phyloP scores from a whole-genome alignment of 345 rosid species.

The Lumnitzera racemosa region DNA sequence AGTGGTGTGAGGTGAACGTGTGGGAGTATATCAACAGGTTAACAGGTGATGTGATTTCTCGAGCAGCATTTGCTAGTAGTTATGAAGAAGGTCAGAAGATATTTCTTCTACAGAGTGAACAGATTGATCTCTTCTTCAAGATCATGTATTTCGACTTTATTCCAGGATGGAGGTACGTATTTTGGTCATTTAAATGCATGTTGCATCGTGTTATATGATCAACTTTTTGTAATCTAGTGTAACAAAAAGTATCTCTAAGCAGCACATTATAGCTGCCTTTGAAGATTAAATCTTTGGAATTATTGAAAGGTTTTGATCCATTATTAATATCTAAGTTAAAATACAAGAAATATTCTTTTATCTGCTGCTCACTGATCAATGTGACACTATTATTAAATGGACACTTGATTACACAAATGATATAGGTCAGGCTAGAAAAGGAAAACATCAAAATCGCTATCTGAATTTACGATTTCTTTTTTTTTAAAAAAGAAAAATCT shows the following conservation, averaged over 20 bases:
- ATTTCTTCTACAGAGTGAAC: conserved; percentile 12
- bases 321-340: no score
- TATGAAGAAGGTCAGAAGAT: conserved; percentile 16
- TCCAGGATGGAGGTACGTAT: conserved; percentile 23
- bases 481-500: background rate
- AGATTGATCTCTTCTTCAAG: background rate
- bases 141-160: background rate
- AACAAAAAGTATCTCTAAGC: background rate
- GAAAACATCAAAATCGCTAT: background rate
- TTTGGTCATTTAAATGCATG: background rate
- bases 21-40: conserved; percentile 16
- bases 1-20: conserved; percentile 17
- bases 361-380: no score
- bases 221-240: background rate
- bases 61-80: conserved; percentile 25
- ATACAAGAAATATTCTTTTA: no score
- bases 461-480: background rate
- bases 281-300: no score
- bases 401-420: no score
- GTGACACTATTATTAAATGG: no score
- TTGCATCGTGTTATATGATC: background rate
- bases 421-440: no score
- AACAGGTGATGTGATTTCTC: conserved; percentile 28
- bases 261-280: no score
- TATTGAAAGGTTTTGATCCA: no score